These are phyloP conservation scores for Termitomyces sp. DNA, from an alignment of 1,284 basidiomycete species.

Conservation along the genomic window DNA sequence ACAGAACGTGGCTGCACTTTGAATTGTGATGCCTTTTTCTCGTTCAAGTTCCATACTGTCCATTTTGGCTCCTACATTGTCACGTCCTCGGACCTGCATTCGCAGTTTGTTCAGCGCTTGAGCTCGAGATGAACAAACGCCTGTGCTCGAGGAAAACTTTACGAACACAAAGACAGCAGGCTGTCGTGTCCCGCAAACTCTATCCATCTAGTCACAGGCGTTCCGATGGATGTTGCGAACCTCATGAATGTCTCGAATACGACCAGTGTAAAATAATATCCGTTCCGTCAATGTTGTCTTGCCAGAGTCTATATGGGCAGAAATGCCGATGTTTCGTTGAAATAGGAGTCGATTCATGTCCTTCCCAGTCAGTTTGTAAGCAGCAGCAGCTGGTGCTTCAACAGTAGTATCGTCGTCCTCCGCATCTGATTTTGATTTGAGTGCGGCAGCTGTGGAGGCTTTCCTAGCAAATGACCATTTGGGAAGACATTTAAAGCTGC, in stretches of 20 bases:
- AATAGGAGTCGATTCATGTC: constrained; percentile 55
- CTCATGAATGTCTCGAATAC: constrained; percentile 96
- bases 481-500: constrained; percentile 3
- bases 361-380: constrained; percentile 42
- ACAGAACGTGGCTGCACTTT: constrained; percentile 97
- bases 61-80: constrained; percentile 99
- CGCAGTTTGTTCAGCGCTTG: constrained; percentile 7
- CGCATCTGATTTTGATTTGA: constrained; percentile 13
- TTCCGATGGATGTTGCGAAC: constrained; percentile 40
- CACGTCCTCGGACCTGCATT: constrained; percentile 78
- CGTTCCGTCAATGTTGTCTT: constrained; percentile 99
- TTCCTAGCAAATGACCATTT: constrained; percentile 5
- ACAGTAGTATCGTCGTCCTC: constrained; percentile 1
- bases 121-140: constrained; percentile 7
- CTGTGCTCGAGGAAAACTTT: constrained; percentile 16
- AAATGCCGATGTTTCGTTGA: constrained; percentile 81
- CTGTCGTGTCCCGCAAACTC: constrained; percentile 13
- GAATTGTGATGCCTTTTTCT: constrained; percentile 99
- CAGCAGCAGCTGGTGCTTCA: constrained; percentile 12
- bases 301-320: constrained; percentile 94
- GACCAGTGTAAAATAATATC: constrained; percentile 93
- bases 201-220: constrained; percentile 13
- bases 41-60: constrained; percentile 99
- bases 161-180: constrained; percentile 14
- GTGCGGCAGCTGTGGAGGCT: constrained; percentile 20